Evolutionary conservation across 1,284 basidiomycete genomes (phyloP).

Genomic region (Cryptococcus jaspeensis): DNA sequence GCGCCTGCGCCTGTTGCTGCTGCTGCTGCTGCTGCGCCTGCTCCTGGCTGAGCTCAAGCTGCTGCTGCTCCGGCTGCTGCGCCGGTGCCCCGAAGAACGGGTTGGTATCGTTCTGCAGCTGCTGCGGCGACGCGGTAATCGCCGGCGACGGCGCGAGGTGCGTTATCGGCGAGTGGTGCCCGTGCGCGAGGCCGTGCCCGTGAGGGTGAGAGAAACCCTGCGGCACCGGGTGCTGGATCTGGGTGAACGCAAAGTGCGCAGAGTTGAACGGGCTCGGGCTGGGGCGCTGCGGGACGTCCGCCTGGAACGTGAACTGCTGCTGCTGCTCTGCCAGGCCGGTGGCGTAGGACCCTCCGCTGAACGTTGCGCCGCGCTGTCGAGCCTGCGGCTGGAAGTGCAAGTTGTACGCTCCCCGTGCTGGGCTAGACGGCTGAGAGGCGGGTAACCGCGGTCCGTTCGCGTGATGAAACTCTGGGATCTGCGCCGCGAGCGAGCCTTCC

Average conservation of each 20-base stretch:
- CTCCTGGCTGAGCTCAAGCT: neutral
- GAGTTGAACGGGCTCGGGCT: neutral
- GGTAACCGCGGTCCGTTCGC: conserved; percentile 31
- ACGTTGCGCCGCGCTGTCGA: conserved; percentile 44
- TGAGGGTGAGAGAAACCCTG: conserved; percentile 37
- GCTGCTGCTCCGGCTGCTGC: neutral
- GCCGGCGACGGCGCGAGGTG: conserved; percentile 28
- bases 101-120: conserved; percentile 7
- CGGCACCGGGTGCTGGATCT: neutral
- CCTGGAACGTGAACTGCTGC: neutral
- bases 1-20: neutral
- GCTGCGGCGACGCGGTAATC: conserved; percentile 22
- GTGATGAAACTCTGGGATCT: conserved; percentile 11
- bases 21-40: neutral
- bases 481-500: conserved; percentile 13
- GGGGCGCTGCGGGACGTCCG: neutral
- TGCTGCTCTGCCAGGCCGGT: neutral
- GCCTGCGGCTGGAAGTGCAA: conserved; percentile 21
- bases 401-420: conserved; percentile 34
- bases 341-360: conserved; percentile 36
- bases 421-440: conserved; percentile 45
- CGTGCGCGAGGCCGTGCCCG: conserved; percentile 20
- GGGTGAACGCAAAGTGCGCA: conserved; percentile 4
- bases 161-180: conserved; percentile 12
- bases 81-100: conserved; percentile 9